Base-by-base conservation (phyloP, 805 yeast genomes). In the Lipomyces oligophaga region DNA sequence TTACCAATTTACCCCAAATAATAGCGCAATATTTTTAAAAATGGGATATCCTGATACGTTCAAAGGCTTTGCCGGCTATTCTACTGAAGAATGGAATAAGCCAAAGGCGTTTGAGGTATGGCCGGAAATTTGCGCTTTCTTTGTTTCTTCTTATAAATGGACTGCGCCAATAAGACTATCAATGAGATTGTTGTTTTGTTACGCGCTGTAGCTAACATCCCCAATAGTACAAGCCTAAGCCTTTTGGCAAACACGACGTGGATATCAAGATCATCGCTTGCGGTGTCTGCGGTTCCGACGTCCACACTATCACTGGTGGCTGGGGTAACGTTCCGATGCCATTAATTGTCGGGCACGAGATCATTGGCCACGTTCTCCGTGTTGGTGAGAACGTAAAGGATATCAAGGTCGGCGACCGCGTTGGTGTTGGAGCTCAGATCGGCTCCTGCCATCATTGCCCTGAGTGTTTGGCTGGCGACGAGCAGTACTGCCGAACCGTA, bases 341-440 rank as follows among this genome's bases (percentile, higher is more conserved):
- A 57, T 64, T 54, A 54, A 70, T 74, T 21, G 72, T 73, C 52
- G 80, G 81, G 26, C 80, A 77, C 61, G 81, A 65, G 42, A 62
- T 65, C 24, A 57, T 60, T 24, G 69, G 69, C 15, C 47, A 47
- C 19, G 68, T 57, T 18, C 42, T 53, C 22, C 35, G 41, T 30
- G 69, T 82, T 28, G 94, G 93, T 41, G 54, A 69, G 8, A 66
- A 74, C 78, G 83, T 52, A n/a, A 57, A 62, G n/a, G 67, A 68
- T 52, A 41, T 72, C 67, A 67, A 71, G 61, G 63, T 81, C 16
- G 95, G 94, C 43, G 81, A 85, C 51, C 70, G 85, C 54, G 93
- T 83, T 20, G 94, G 90, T 44, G 74, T 83, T 41, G 94, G 94
- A 56, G 89, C 93, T 19, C 80, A 76, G 58, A 69, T 73, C n/a